Base-by-base conservation (phyloP, 176 grass and related monocot species). In the Miscanthus lutarioriparius region DNA sequence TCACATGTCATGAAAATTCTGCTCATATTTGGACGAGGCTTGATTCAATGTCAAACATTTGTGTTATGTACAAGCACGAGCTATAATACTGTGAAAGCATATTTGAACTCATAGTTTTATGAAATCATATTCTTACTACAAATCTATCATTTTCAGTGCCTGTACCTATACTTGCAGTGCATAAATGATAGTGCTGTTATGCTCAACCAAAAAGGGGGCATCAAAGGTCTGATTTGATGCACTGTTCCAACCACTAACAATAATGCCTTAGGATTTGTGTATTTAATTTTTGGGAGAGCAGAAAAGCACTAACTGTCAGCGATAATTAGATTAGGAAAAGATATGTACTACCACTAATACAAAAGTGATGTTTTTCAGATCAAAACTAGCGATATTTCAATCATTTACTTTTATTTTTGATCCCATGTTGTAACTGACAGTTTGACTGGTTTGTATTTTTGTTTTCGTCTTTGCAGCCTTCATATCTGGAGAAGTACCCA, bases 401-500 rank as follows among this genome's bases (percentile, higher is more conserved):
- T 23, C 54, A 23, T 61, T 25, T 61, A 59, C 22, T 59, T 67
- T 67, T 59, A 81, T 41, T 40, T 17, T 33, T 43, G 11, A 85
- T 67, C 16, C 39, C 22, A 19, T 66, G 45, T 16, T 66, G 74
- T 22, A 79, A 65, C 10, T 44, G 63, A 28, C 22, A 56, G 35
- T 78, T 43, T 47, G 39, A 67, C 35, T 44, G 84, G 64, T 86
- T 86, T 92, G 48, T 67, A 74, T 67, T 91, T 54, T 62, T 76
- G 25, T 90, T 70, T n/a, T 14, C 45, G 43, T 90, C 20, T 87
- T 88, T 98, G 85, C 83, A 98, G 96, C 93, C 93, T 87, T 89
- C 96, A 43, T 98, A 75, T 64, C 89, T 98, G 76, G 96, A 98
- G 83, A 90, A 86, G 54, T 98, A 83, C 54, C 96, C 93, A 80